Conservation (phyloP, 306 rosid genomes). For the Oxytropis ochrocephala region DNA sequence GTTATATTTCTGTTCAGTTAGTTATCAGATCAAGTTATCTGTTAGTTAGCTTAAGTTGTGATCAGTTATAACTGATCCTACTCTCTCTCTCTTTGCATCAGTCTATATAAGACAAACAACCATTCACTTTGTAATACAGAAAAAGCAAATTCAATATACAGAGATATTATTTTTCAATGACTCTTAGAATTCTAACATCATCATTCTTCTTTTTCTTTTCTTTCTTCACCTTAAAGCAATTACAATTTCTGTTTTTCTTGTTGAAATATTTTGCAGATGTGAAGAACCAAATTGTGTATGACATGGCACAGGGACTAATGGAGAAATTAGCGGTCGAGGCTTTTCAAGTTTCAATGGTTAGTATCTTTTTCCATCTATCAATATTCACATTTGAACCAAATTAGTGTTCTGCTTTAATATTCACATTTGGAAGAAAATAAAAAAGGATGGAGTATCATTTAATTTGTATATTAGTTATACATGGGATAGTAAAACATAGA, state of each 20-base stretch:
- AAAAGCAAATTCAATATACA: no score
- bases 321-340: conserved; percentile 82
- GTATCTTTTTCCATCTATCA: background rate
- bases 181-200: no score
- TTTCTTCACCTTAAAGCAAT: background rate
- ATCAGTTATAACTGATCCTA: no score
- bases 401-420: no score
- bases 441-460: background rate
- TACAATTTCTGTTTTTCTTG: background rate
- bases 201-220: background rate
- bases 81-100: no score
- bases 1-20: no score
- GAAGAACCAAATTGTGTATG: conserved; percentile 53
- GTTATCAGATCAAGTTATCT: no score
- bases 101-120: no score
- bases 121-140: no score
- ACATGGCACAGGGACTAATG: conserved; percentile 55
- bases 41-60: no score
- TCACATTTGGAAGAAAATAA: background rate
- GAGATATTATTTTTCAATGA: background rate
- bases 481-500: background rate
- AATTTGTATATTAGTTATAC: background rate
- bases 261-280: conserved; percentile 32
- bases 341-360: conserved; percentile 61
- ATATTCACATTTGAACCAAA: no score